Base-by-base conservation (phyloP, 768 basidiomycete genomes). In the Serendipita vermifera region DNA sequence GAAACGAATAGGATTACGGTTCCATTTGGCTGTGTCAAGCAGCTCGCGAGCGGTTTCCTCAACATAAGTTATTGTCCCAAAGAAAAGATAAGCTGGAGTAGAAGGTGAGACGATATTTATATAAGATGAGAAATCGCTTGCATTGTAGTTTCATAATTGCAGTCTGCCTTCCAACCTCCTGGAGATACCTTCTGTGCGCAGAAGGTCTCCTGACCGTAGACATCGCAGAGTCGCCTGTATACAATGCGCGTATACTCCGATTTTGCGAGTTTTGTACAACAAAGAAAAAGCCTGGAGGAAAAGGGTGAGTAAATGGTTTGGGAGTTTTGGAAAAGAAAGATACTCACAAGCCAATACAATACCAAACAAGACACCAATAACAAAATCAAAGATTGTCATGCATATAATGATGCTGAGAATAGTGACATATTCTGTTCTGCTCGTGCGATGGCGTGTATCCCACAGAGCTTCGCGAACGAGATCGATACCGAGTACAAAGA, bases 361-460 rank as follows among this genome's bases (percentile, higher is more conserved):
- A 3, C 94, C 94, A 63, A 93, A 88, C 2, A 93, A 68, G 0
- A 99, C 87, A 0, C 94, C 94, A 61, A 85, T 80, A 4, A 97
- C 92, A 63, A 97, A 97, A 70, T 97, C 92, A 82, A 81, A 90
- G 2, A 77, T 77, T 2, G 91, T 93, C 94, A 97, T 98, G 58
- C 81, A 83, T 24, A 93, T 73, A 75, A 91, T 86, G 68, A 90
- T 91, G 60, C 85, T 84, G 26, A 80, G 67, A 48, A 91, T 89
- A 2, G 87, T 91, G 60, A 89, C 75, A 61, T 89, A 90, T 64
- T 89, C 87, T 46, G 75, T 74, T 69, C 76, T 73, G 74, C 81
- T 91, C 20, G 89, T 89, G 14, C 92, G 81, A 69, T 87, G 78
- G 41, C 89, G 73, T 7, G 93, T 93, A 69, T 99, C 94, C 93